A percentile compares a stretch with the other conserved stretches of the same genome.
phyloP scores from a whole-genome alignment of 495 filamentous ascomycete genomes.

The Talaromyces wortmannii region DNA sequence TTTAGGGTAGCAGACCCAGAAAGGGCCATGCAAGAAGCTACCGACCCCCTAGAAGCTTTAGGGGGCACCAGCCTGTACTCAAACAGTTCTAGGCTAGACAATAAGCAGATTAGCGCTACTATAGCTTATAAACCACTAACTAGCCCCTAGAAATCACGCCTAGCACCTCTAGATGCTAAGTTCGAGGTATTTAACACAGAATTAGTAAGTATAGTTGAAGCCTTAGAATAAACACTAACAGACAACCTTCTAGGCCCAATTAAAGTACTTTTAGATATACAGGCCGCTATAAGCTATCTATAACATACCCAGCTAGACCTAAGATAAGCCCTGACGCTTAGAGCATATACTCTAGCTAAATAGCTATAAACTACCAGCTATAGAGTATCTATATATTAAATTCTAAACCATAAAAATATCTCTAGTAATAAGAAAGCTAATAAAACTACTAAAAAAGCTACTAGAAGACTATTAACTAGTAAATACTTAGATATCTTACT shows the following conservation, averaged over 20 bases:
- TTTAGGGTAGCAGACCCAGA: too few relatives aligned
- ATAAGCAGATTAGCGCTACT: too few relatives aligned
- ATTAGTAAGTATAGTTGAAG: not conserved
- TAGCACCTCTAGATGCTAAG: too few relatives aligned
- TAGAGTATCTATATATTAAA: not conserved
- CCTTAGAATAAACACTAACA: not conserved
- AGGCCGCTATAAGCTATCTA: not conserved
- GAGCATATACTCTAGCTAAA: not conserved
- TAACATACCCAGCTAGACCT: not conserved
- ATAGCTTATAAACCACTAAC: too few relatives aligned
- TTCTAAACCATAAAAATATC: not conserved
- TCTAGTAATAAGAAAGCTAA: not conserved
- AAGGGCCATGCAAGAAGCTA: too few relatives aligned
- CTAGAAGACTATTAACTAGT: too few relatives aligned
- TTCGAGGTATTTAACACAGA: slow-evolving; percentile 3
- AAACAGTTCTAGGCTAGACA: too few relatives aligned
- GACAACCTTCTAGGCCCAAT: not conserved
- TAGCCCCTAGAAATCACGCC: too few relatives aligned
- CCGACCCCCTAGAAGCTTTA: too few relatives aligned
- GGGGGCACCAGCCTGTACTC: too few relatives aligned
- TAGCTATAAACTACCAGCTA: not conserved
- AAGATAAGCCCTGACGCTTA: not conserved
- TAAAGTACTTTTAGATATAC: not conserved
- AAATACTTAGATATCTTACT: too few relatives aligned
- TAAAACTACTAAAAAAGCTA: too few relatives aligned